A percentile compares a stretch with the other conserved stretches of the same genome.
Evolutionary conservation across 2,329 filamentous ascomycete genomes (phyloP).

Genomic region (Fusarium musae): DNA sequence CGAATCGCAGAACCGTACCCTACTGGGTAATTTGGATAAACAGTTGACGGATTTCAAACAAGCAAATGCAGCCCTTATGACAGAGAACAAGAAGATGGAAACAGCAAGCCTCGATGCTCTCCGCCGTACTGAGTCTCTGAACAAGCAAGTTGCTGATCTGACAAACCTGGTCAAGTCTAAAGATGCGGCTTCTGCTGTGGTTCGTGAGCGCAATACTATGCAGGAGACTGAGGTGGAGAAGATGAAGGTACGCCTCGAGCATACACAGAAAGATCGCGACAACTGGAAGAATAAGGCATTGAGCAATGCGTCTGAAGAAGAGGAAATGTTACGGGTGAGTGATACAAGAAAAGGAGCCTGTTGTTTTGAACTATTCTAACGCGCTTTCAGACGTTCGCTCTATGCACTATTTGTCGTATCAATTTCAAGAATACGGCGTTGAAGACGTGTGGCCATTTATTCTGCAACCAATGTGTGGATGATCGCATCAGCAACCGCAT

Average conservation of each 20-base stretch:
- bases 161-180: conserved; percentile 79
- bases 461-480: conserved; percentile 91
- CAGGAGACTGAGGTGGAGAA: conserved; percentile 83
- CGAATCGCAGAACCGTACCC: conserved; percentile 78
- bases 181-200: conserved; percentile 67
- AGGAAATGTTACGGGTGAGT: conserved; percentile 87
- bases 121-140: conserved; percentile 76
- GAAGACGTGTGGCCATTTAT: conserved; percentile 94
- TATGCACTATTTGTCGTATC: conserved; percentile 92
- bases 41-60: conserved; percentile 86
- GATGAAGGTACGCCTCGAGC: conserved; percentile 79
- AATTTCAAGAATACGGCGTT: conserved; percentile 95
- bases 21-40: conserved; percentile 89
- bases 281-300: conserved; percentile 85
- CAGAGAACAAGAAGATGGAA: conserved; percentile 81
- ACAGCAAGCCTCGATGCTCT: conserved; percentile 75
- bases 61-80: conserved; percentile 74
- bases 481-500: conserved; percentile 89
- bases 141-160: conserved; percentile 80
- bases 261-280: conserved; percentile 84
- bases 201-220: conserved; percentile 68
- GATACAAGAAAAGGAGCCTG: neutral
- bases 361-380: conserved; percentile 34
- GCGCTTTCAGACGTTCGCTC: conserved; percentile 52
- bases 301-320: conserved; percentile 83